Conservation (phyloP, 805 yeast genomes). For the Lachancea sp. region DNA sequence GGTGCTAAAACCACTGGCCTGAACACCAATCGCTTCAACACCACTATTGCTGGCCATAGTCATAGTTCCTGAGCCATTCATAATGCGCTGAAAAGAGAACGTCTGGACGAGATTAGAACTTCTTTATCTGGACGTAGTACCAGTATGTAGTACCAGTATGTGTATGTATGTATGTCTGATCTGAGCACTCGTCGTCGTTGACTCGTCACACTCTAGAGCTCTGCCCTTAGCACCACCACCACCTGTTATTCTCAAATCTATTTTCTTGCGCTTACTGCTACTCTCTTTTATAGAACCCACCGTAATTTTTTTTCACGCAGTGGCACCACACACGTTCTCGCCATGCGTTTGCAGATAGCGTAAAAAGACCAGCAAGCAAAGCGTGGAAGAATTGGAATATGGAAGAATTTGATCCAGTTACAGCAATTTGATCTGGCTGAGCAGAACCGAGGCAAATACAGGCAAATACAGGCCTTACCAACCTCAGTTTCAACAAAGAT, state of each 20-base stretch:
- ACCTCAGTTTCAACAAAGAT: too few relatives aligned
- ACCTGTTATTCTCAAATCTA: neutral
- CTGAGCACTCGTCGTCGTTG: too few relatives aligned
- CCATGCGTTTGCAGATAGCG: neutral
- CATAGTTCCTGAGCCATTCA: slow-evolving; percentile 4
- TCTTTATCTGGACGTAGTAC: too few relatives aligned
- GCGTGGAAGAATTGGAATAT: neutral
- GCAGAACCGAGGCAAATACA: too few relatives aligned
- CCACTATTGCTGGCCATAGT: neutral
- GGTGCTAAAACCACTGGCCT: neutral
- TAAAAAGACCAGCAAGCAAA: neutral
- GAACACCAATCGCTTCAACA: neutral
- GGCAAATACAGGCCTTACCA: too few relatives aligned
- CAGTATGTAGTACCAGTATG: too few relatives aligned
- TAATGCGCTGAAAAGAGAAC: neutral
- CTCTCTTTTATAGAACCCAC: slow-evolving; percentile 3
- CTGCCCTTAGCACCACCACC: too few relatives aligned
- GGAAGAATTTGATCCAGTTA: too few relatives aligned
- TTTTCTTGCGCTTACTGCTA: neutral
- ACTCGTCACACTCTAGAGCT: too few relatives aligned
- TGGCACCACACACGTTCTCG: slow-evolving; percentile 2
- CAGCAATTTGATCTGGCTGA: too few relatives aligned
- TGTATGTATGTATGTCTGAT: too few relatives aligned
- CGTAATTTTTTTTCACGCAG: neutral
- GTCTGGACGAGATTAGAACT: too few relatives aligned